These are phyloP conservation scores for Chenopodium formosanum DNA, from an alignment of 148 eudicot genomes.

Conservation along the genomic window DNA sequence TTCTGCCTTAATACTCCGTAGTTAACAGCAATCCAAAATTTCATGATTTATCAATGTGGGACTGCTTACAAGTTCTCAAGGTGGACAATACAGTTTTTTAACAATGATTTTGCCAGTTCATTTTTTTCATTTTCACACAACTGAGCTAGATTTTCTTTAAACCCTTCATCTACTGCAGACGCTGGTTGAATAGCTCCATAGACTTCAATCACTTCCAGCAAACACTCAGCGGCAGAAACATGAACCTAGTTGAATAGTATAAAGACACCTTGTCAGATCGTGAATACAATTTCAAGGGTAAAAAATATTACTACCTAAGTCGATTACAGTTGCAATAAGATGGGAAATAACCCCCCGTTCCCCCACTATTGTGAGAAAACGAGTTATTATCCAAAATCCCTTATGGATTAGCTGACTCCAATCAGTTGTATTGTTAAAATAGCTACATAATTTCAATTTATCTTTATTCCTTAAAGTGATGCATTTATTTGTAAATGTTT, in stretches of 20 bases:
- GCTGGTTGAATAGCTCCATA: slow-evolving; percentile 34
- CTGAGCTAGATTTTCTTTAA: slow-evolving; percentile 54
- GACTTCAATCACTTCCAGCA: slow-evolving; percentile 54
- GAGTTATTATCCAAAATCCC: not conserved
- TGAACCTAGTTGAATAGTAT: slow-evolving; percentile 50
- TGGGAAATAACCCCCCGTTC: not conserved
- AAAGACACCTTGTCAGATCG: not conserved
- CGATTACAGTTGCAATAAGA: not conserved
- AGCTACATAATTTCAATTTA: no score
- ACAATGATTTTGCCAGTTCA: slow-evolving; percentile 70
- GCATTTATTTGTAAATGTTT: not conserved
- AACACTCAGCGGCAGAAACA: slow-evolving; percentile 73
- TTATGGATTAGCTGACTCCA: no score
- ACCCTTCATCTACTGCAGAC: slow-evolving; percentile 37
- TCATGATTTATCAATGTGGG: not conserved
- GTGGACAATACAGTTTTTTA: slow-evolving; percentile 60
- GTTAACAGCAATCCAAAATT: not conserved
- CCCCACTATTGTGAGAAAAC: no score
- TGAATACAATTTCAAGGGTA: not conserved
- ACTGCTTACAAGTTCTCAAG: slow-evolving; percentile 41
- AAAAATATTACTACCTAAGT: not conserved
- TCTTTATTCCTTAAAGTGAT: not conserved
- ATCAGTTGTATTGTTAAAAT: no score
- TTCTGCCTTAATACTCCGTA: not conserved
- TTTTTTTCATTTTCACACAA: slow-evolving; percentile 62